Conservation (phyloP, 257 asterid genomes). For the Anisodus acutangulus region DNA sequence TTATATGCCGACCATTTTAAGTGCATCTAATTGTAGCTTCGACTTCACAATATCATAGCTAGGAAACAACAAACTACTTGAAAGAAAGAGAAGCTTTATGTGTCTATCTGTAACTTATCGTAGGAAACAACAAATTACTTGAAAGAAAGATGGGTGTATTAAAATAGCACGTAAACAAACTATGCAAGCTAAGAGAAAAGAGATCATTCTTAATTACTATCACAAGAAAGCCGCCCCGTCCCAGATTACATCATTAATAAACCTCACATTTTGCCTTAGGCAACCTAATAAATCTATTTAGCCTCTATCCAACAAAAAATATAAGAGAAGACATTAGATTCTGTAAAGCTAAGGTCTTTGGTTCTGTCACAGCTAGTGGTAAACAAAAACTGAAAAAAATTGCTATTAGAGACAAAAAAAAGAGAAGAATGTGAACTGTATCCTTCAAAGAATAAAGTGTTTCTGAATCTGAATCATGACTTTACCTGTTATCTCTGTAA, state of each 20-base stretch:
- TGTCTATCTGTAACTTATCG: neutral
- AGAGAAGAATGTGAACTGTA: slow-evolving; percentile 39
- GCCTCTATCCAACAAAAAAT: neutral
- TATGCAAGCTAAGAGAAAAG: neutral
- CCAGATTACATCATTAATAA: neutral
- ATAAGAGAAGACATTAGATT: neutral
- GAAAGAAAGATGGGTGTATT: too few species aligned
- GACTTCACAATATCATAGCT: too few species aligned
- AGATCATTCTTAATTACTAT: neutral
- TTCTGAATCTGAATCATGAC: slow-evolving; percentile 38
- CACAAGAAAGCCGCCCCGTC: neutral
- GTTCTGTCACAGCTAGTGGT: neutral
- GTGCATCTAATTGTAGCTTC: neutral
- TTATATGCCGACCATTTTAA: neutral
- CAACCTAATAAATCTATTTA: neutral
- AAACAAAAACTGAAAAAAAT: slow-evolving; percentile 26
- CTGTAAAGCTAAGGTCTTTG: neutral
- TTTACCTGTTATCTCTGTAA: slow-evolving; percentile 42
- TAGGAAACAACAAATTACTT: too few species aligned
- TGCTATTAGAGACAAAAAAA: slow-evolving; percentile 24
- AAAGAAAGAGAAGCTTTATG: neutral
- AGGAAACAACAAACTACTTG: too few species aligned
- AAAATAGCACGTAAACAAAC: neutral
- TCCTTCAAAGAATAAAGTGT: slow-evolving; percentile 27
- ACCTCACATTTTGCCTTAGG: neutral